Conservation (phyloP, 2,329 filamentous ascomycete genomes). For the Pezicula neosporulosa region DNA sequence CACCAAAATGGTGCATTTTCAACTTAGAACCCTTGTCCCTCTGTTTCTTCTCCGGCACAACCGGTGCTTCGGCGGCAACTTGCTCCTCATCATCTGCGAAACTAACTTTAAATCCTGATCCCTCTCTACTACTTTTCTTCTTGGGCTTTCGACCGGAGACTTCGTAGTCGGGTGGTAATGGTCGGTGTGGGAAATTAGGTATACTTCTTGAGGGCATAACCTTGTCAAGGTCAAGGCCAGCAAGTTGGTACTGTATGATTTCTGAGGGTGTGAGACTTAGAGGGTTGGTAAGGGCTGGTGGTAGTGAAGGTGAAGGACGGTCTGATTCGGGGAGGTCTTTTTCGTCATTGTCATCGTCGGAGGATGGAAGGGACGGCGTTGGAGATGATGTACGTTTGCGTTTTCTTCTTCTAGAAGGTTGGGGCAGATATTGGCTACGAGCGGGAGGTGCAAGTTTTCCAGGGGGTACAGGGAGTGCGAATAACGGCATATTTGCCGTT, state of each 20-base stretch:
- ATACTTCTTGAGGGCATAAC: constrained; percentile 34
- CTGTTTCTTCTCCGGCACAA: constrained; percentile 1
- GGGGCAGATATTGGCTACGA: constrained; percentile 6
- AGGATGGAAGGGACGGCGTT: constrained; percentile 6
- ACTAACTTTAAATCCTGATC: background rate
- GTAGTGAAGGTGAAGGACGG: background rate
- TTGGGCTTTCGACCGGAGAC: background rate
- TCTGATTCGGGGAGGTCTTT: background rate
- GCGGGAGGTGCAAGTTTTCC: constrained; percentile 5
- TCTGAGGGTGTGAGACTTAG: constrained; percentile 50
- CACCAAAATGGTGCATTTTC: constrained; percentile 56
- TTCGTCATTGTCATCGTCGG: constrained; percentile 7
- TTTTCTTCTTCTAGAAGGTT: constrained; percentile 11
- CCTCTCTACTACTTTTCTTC: background rate
- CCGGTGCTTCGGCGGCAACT: constrained; percentile 11
- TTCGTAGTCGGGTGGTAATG: constrained; percentile 24
- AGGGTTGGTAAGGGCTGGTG: constrained; percentile 41
- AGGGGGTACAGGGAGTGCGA: constrained; percentile 16
- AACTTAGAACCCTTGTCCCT: constrained; percentile 23
- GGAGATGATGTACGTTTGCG: constrained; percentile 14
- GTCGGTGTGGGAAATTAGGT: constrained; percentile 50
- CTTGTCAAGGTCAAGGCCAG: constrained; percentile 47
- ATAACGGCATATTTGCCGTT: constrained; percentile 17
- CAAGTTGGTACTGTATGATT: constrained; percentile 49
- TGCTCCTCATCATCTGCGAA: constrained; percentile 6